Evolutionary conservation across 768 basidiomycete species (phyloP).

Genomic region (Agrocybe pediades): DNA sequence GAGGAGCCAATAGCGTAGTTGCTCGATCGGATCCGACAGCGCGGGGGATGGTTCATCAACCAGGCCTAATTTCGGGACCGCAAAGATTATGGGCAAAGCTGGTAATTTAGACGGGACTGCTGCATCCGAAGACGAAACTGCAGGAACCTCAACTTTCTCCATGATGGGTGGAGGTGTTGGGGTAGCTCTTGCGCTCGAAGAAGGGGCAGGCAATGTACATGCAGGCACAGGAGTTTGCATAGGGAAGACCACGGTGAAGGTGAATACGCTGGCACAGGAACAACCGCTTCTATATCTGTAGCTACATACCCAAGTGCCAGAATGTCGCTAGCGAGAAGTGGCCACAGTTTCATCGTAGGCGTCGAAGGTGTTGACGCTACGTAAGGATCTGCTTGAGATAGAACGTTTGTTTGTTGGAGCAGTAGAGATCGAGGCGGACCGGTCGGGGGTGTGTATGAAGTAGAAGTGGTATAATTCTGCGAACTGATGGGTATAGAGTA

Average conservation of each 20-base stretch:
- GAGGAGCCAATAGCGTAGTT: neutral
- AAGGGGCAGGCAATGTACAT: neutral
- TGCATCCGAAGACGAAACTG: neutral
- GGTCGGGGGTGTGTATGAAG: neutral
- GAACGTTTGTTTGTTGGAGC: neutral
- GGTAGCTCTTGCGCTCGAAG: neutral
- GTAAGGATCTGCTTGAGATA: neutral
- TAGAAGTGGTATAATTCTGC: neutral
- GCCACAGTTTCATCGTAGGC: constrained; percentile 13
- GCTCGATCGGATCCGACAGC: no score
- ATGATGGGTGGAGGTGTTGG: neutral
- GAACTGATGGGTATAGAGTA: neutral
- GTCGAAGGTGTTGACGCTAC: neutral
- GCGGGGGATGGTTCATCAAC: neutral
- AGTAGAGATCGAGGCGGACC: no score
- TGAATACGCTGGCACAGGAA: neutral
- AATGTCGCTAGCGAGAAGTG: constrained; percentile 22
- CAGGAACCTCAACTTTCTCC: neutral
- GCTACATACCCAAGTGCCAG: constrained; percentile 19
- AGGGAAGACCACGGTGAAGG: neutral
- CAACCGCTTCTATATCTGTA: constrained; percentile 21
- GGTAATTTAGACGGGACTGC: neutral
- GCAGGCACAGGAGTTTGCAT: neutral
- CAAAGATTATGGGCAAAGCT: neutral
- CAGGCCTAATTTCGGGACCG: neutral